Conservation (phyloP, 1,139 yeast species). For the Lodderomyces jiufengensis region DNA sequence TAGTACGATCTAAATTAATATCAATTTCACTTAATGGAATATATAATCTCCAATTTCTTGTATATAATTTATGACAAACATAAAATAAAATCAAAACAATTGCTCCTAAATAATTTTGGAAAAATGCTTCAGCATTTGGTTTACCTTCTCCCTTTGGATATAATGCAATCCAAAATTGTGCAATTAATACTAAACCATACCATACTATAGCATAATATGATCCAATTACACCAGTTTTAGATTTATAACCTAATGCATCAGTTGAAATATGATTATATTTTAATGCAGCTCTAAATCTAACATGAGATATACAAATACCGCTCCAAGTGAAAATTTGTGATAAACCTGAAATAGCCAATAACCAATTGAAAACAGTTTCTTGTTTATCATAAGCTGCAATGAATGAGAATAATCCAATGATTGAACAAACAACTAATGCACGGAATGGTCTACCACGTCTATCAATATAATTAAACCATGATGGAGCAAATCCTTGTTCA, state of each 20-base stretch:
- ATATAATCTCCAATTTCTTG: conserved; percentile 30
- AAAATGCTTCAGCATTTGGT: conserved; percentile 30
- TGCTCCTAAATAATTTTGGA: conserved; percentile 37
- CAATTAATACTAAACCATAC: conserved; percentile 35
- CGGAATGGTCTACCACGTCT: conserved; percentile 43
- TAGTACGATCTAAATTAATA: conserved; percentile 30
- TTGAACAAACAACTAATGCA: conserved; percentile 31
- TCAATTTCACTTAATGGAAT: conserved; percentile 34
- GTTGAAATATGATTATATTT: conserved; percentile 32
- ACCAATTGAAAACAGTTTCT: conserved; percentile 43
- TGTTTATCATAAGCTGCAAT: conserved; percentile 41
- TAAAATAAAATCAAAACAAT: conserved; percentile 33
- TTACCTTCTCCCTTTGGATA: conserved; percentile 31
- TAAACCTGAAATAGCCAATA: conserved; percentile 42
- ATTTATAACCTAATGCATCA: conserved; percentile 36
- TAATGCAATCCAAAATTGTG: conserved; percentile 42
- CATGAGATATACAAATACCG: conserved; percentile 39
- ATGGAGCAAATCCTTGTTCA: conserved; percentile 43
- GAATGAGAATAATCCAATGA: conserved; percentile 29
- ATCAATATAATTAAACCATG: conserved; percentile 40
- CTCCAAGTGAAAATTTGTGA: conserved; percentile 44
- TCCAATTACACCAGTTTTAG: conserved; percentile 41
- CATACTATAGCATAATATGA: conserved; percentile 35
- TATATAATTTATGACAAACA: conserved; percentile 33
- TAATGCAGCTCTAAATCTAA: conserved; percentile 42